Conservation (phyloP, 176 grass and related monocot genomes). For the Musa acuminata region DNA sequence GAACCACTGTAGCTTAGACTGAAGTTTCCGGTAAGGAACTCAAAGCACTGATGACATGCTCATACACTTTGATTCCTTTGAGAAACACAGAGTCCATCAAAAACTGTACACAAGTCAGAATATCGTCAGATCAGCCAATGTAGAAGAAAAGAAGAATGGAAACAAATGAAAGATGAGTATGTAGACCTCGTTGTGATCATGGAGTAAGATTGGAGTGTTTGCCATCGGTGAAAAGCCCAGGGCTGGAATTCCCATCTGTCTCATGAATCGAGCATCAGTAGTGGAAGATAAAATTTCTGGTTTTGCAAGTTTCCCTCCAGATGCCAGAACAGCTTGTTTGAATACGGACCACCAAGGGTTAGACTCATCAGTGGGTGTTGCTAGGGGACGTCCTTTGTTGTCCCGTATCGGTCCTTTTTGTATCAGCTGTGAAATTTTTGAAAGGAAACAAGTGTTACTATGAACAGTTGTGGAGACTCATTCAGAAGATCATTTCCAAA, state of each 20-base stretch:
- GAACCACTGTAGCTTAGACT: background rate
- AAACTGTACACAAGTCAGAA: slow-evolving; percentile 39
- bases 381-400: slow-evolving; percentile 33
- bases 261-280: slow-evolving; percentile 70
- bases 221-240: slow-evolving; percentile 91
- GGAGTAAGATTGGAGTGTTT: slow-evolving; percentile 76
- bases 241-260: slow-evolving; percentile 66
- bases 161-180: background rate
- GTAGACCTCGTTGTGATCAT: slow-evolving; percentile 75
- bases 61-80: slow-evolving; percentile 77
- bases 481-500: background rate
- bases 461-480: background rate
- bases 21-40: slow-evolving; percentile 40
- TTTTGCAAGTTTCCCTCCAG: slow-evolving; percentile 56
- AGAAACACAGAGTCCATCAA: slow-evolving; percentile 76
- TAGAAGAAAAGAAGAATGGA: background rate
- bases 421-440: slow-evolving; percentile 30
- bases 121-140: background rate
- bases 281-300: slow-evolving; percentile 81
- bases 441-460: background rate
- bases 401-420: slow-evolving; percentile 43
- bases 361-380: slow-evolving; percentile 63
- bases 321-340: slow-evolving; percentile 46
- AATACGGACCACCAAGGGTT: slow-evolving; percentile 80
- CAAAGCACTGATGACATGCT: slow-evolving; percentile 59